Evolutionary conservation across 257 asterid genomes (phyloP).

Genomic region (Mitragyna speciosa): DNA sequence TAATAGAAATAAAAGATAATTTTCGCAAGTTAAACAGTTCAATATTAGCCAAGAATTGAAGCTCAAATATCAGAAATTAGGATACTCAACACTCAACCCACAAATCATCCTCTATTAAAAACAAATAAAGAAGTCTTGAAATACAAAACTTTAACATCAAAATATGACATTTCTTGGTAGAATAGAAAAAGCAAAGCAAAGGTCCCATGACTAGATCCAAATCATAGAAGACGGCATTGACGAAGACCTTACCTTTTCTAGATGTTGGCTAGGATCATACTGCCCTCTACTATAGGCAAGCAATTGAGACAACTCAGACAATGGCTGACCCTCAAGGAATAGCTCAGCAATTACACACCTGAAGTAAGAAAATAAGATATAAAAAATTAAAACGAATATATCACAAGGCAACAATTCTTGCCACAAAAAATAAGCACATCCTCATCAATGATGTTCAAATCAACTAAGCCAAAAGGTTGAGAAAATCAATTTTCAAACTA

Average conservation of each 20-base stretch:
- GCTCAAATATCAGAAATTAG: too few relatives aligned
- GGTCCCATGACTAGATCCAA: neutral
- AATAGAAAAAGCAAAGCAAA: neutral
- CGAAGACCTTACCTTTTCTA: conserved; percentile 66
- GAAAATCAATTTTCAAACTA: too few relatives aligned
- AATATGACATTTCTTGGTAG: neutral
- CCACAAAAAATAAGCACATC: neutral
- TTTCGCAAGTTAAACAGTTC: too few relatives aligned
- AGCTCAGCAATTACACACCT: conserved; percentile 99
- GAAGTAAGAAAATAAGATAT: conserved; percentile 32
- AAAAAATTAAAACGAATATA: conserved; percentile 16
- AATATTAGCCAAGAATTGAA: too few relatives aligned
- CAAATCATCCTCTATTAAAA: too few relatives aligned
- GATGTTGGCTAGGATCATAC: conserved; percentile 94
- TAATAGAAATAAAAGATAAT: too few relatives aligned
- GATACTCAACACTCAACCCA: too few relatives aligned
- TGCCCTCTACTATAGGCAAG: conserved; percentile 99
- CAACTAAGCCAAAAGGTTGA: neutral
- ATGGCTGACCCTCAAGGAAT: conserved; percentile 96
- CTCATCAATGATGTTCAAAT: neutral
- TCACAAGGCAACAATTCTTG: conserved; percentile 12
- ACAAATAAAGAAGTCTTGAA: too few relatives aligned
- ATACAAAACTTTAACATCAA: too few relatives aligned
- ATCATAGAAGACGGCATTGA: neutral
- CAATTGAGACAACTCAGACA: conserved; percentile 93